Base-by-base conservation (phyloP, 495 filamentous ascomycete species). In the Penicillium maclennaniae region DNA sequence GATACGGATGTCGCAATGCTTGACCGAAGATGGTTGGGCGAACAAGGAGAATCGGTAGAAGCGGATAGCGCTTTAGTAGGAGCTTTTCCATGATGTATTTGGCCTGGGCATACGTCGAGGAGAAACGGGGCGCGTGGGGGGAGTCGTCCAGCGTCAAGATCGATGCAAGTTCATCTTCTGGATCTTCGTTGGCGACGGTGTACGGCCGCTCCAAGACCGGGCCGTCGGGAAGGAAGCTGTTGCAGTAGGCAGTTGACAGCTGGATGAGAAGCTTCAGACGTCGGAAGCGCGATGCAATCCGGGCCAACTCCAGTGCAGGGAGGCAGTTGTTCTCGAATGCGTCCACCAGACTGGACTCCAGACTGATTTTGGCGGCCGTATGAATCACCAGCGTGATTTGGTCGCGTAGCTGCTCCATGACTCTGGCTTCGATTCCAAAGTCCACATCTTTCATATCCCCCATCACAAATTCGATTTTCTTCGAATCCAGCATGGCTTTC, bases 21-120 rank as follows among this genome's bases (percentile, higher is more conserved):
- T 71, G 67, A 3, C 67, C 71, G 25, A 76, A 70, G n/a, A 72
- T 72, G 0, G 72, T 72, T 14, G 72, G 72, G 12, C 72, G 65
- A 0, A 76, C 45, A n/a, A 76, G 39, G 5, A 74, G 46, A 21
- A 74, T 44, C 4, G 71, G 69, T 7, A 74, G 47, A 23, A 59
- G 45, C 2, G 68, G 63, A 49, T 62, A 69, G 10, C 66, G 56
- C 3, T 53, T 56, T 7, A 62, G 43, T 9, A 74, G 59, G 7
- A 74, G 50, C 31, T 69, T 60, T 48, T 76, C 72, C 64, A 70
- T 69, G 1, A 76, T 40, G 41, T 74, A 60, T 45, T 76, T 76
- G 25, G 71, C 67, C 9, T 70, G 60, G 19, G 67, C 67, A 38
- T 76, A 76, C 7, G 62, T 60, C 7, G 67, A 71, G 1, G 69